Conservation (phyloP, 495 filamentous ascomycete species). For the Aspergillus asperescens region DNA sequence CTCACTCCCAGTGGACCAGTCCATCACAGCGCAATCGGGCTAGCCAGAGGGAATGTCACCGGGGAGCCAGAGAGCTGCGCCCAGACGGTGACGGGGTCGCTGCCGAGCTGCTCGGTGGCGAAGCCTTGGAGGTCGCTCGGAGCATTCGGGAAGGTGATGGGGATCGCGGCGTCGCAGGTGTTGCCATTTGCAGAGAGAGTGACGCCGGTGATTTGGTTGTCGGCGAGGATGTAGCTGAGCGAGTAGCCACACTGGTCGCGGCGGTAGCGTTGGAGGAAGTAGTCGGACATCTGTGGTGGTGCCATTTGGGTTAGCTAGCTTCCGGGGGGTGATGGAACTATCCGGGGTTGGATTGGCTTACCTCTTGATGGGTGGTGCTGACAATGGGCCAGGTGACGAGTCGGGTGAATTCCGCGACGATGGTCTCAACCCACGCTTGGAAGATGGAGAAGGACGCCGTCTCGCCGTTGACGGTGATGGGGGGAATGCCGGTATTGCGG, state of each 20-base stretch:
- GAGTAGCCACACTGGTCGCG: slow-evolving; percentile 52
- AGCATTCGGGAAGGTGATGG: slow-evolving; percentile 50
- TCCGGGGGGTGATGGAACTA: no score
- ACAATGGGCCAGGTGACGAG: slow-evolving; percentile 55
- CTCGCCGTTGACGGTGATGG: slow-evolving; percentile 49
- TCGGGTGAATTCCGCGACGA: slow-evolving; percentile 52
- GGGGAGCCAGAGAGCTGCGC: slow-evolving; percentile 48
- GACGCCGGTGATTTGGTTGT: slow-evolving; percentile 44
- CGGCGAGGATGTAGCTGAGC: slow-evolving; percentile 40
- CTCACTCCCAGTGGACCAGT: not conserved
- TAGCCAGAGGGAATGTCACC: slow-evolving; percentile 46
- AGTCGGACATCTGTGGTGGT: slow-evolving; percentile 47
- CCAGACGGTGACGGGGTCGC: slow-evolving; percentile 57
- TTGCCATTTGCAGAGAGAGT: slow-evolving; percentile 48
- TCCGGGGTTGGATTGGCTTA: slow-evolving; percentile 19
- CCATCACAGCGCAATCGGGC: slow-evolving; percentile 38
- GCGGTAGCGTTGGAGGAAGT: slow-evolving; percentile 48
- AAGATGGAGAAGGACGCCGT: slow-evolving; percentile 47
- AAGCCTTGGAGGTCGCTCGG: slow-evolving; percentile 39
- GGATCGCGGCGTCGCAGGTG: slow-evolving; percentile 48
- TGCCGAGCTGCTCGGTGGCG: slow-evolving; percentile 51
- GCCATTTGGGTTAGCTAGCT: no score
- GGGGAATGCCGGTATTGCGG: slow-evolving; percentile 42
- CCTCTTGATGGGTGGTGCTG: slow-evolving; percentile 51
- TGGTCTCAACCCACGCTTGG: slow-evolving; percentile 57